These are phyloP conservation scores for Blastomyces emzantsi DNA, from an alignment of 2,329 filamentous ascomycete species.

Conservation along the genomic window DNA sequence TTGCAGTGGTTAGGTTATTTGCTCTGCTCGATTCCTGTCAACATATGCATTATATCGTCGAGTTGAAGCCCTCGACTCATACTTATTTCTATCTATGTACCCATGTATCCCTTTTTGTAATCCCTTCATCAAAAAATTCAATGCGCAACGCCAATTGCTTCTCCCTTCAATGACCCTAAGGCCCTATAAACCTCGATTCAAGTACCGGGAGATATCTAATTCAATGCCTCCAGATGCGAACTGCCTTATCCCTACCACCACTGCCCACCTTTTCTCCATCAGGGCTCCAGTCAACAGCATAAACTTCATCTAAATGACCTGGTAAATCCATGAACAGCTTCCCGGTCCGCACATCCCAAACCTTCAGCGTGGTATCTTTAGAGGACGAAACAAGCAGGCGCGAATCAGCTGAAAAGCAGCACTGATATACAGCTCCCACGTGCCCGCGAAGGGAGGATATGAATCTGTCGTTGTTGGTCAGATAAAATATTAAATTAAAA, in stretches of 20 bases:
- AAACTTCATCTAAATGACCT: conserved; percentile 87
- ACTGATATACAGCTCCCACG: conserved; percentile 85
- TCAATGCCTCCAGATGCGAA: conserved; percentile 56
- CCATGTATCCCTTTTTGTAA: not conserved
- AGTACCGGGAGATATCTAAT: not conserved
- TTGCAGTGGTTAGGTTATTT: not conserved
- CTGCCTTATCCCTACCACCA: conserved; percentile 81
- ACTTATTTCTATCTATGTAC: not conserved
- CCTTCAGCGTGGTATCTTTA: conserved; percentile 89
- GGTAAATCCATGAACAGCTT: conserved; percentile 78
- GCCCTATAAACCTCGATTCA: not conserved
- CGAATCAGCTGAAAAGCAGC: conserved; percentile 85
- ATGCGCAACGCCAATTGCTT: not conserved
- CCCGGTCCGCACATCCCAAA: conserved; percentile 81
- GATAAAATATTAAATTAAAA: conserved; percentile 6
- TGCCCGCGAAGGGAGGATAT: conserved; percentile 82
- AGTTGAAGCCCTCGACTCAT: not conserved
- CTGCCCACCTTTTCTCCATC: conserved; percentile 84
- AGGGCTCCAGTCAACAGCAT: conserved; percentile 88
- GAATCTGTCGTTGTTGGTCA: conserved; percentile 48
- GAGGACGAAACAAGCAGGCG: conserved; percentile 77
- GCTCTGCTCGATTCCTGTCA: not conserved
- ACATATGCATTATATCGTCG: not conserved
- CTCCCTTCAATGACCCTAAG: not conserved
- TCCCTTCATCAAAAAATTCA: not conserved